Evolutionary conservation across 371 early-diverging fungal genomes (phyloP).

Genomic region (Fennellomyces sp.): DNA sequence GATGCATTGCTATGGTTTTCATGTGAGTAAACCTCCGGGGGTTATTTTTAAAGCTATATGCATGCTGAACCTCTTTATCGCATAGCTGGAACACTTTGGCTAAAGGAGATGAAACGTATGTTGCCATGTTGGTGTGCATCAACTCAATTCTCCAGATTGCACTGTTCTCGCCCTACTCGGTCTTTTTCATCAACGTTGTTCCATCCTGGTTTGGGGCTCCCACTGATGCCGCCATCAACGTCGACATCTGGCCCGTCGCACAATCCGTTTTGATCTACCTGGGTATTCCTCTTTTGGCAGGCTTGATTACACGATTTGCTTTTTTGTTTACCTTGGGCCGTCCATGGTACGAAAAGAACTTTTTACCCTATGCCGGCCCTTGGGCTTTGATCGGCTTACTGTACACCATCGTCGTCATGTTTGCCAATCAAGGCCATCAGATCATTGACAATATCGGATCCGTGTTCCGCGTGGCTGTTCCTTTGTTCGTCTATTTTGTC

Average conservation of each 20-base stretch:
- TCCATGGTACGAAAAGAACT: constrained; percentile 60
- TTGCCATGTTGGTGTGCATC: constrained; percentile 71
- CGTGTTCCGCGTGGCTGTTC: constrained; percentile 71
- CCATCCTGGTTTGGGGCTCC: constrained; percentile 50
- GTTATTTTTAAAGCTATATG: no score
- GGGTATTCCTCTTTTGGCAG: constrained; percentile 71
- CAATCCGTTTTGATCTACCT: constrained; percentile 69
- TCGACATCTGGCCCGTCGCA: constrained; percentile 61
- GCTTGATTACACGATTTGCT: constrained; percentile 56
- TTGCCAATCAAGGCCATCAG: constrained; percentile 72
- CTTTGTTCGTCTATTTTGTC: constrained; percentile 68
- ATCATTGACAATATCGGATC: constrained; percentile 67
- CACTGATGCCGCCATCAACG: constrained; percentile 29
- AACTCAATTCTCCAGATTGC: constrained; percentile 74
- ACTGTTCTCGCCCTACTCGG: constrained; percentile 65
- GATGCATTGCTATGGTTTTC: constrained; percentile 85
- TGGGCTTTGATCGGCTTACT: constrained; percentile 64
- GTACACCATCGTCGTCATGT: constrained; percentile 77
- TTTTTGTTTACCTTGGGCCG: constrained; percentile 34
- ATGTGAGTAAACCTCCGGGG: no score
- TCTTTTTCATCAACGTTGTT: constrained; percentile 60
- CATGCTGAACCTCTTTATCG: no score
- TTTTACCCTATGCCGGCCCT: constrained; percentile 58
- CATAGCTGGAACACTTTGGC: constrained; percentile 77
- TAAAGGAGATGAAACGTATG: constrained; percentile 66